A percentile compares a stretch with the other conserved stretches of the same genome.
Evolutionary conservation across 1,284 basidiomycete genomes (phyloP).

Genomic region (Melampsora americana): DNA sequence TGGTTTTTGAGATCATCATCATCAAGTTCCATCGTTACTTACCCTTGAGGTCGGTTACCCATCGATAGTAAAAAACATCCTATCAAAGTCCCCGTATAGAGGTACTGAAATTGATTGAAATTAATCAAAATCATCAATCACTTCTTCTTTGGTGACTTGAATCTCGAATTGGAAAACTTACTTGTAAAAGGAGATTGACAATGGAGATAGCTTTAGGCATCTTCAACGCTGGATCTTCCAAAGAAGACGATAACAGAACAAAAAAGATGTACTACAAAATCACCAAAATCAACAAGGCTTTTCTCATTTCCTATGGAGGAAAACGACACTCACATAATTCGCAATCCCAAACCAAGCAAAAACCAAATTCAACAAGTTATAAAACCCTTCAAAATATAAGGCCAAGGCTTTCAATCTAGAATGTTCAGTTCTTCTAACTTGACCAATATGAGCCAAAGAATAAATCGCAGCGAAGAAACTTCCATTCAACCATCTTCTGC

Average conservation of each 20-base stretch:
- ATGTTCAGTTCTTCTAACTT: slow-evolving; percentile 78
- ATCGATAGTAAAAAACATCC: slow-evolving; percentile 86
- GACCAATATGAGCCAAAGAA: slow-evolving; percentile 85
- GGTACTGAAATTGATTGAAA: slow-evolving; percentile 69
- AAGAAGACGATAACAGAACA: slow-evolving; percentile 77
- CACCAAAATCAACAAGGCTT: too few relatives aligned
- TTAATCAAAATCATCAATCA: slow-evolving; percentile 61
- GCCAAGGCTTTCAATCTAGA: slow-evolving; percentile 54
- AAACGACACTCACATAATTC: slow-evolving; percentile 33
- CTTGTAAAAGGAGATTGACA: not conserved
- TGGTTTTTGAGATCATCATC: not conserved
- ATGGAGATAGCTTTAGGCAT: slow-evolving; percentile 53
- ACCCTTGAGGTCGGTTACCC: slow-evolving; percentile 87
- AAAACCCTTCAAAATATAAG: slow-evolving; percentile 19
- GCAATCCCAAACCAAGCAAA: slow-evolving; percentile 34
- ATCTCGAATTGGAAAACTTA: slow-evolving; percentile 63
- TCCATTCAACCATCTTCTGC: slow-evolving; percentile 92
- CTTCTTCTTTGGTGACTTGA: slow-evolving; percentile 65
- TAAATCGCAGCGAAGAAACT: slow-evolving; percentile 96
- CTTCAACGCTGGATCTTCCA: slow-evolving; percentile 72
- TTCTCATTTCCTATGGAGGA: too few relatives aligned
- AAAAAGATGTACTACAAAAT: slow-evolving; percentile 77
- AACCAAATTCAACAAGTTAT: slow-evolving; percentile 55
- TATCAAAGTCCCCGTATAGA: slow-evolving; percentile 79
- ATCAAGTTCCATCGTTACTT: slow-evolving; percentile 45